phyloP scores from a whole-genome alignment of 768 basidiomycete species.

The Russula lepida region DNA sequence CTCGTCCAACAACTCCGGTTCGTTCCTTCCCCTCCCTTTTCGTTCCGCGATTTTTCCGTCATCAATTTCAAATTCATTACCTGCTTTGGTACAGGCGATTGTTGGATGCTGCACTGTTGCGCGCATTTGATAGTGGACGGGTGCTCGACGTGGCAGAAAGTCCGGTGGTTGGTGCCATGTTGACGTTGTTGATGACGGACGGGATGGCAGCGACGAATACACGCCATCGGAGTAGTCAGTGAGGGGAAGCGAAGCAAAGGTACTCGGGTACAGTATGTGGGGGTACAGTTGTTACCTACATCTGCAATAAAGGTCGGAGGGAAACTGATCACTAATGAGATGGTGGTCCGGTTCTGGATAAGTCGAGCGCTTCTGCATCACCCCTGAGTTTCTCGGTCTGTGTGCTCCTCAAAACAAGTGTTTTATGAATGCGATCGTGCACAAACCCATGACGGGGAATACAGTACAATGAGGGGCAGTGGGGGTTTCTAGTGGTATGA shows the following conservation, averaged over 20 bases:
- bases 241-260: neutral
- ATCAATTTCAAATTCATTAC: neutral
- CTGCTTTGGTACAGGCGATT: conserved; percentile 41
- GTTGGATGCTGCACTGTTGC: conserved; percentile 58
- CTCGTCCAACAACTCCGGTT: conserved; percentile 82
- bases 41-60: neutral
- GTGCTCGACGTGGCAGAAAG: conserved; percentile 39
- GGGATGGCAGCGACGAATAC: conserved; percentile 23
- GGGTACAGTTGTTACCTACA: neutral
- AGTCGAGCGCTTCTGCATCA: no score
- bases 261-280: no score
- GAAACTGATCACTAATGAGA: neutral
- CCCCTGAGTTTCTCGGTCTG: no score
- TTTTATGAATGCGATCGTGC: neutral
- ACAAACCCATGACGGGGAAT: neutral
- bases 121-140: conserved; percentile 55
- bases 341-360: no score
- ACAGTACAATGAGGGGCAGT: conserved; percentile 3
- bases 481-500: neutral
- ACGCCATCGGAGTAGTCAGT: no score
- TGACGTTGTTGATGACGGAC: conserved; percentile 33
- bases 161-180: conserved; percentile 43
- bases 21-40: conserved; percentile 18
- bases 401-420: neutral
- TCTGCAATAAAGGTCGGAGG: neutral